Conservation (phyloP, 306 rosid genomes). For the Prosopis cineraria region DNA sequence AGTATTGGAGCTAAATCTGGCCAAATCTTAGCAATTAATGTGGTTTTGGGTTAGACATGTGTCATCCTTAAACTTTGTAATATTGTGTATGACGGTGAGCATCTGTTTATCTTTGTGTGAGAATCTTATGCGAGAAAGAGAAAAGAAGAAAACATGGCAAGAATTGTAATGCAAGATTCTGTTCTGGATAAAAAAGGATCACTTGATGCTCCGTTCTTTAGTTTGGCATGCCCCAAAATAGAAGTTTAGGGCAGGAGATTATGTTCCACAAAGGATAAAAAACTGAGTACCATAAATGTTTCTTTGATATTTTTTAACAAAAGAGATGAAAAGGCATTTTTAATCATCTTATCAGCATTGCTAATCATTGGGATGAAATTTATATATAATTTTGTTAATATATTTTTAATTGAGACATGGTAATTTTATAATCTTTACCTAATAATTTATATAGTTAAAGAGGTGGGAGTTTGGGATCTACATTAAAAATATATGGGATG, state of each 20-base stretch:
- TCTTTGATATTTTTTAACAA: background rate
- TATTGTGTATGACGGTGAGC: background rate
- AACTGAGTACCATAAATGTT: background rate
- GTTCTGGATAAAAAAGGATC: background rate
- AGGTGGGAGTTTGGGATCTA: too few relatives aligned
- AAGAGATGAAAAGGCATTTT: background rate
- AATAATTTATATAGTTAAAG: too few relatives aligned
- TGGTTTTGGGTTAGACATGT: background rate
- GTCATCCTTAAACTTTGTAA: background rate
- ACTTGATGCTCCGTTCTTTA: background rate
- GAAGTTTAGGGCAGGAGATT: background rate
- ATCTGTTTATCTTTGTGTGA: background rate
- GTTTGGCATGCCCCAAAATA: background rate
- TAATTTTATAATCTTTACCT: too few relatives aligned
- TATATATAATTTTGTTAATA: too few relatives aligned
- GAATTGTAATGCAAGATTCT: background rate
- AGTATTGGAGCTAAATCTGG: too few relatives aligned
- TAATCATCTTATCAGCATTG: too few relatives aligned
- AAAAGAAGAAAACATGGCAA: background rate
- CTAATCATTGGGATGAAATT: too few relatives aligned
- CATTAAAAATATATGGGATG: too few relatives aligned
- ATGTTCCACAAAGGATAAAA: background rate
- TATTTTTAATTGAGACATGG: too few relatives aligned
- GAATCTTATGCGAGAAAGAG: background rate
- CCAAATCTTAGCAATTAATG: background rate